phyloP scores from a whole-genome alignment of 2,329 filamentous ascomycete genomes.

The Colletotrichum aenigma region DNA sequence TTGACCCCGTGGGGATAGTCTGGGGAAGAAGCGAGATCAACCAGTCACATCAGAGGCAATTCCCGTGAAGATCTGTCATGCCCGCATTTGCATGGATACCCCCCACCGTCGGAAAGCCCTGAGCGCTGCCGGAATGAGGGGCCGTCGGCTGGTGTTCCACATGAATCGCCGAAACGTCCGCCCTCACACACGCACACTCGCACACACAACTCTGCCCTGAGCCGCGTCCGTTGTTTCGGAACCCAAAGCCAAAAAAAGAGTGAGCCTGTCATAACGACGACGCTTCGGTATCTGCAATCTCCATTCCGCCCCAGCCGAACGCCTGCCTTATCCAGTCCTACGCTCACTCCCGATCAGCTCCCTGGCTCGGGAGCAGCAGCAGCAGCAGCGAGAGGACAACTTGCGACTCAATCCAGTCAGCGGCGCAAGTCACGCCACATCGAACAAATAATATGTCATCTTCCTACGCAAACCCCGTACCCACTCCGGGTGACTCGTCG shows the following conservation, averaged over 20 bases:
- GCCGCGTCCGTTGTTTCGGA: background rate
- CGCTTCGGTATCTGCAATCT: slow-evolving; percentile 1
- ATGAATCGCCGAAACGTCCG: background rate
- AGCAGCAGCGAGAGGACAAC: background rate
- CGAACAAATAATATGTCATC: background rate
- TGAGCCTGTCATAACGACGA: background rate
- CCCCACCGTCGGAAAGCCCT: background rate
- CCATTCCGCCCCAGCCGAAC: background rate
- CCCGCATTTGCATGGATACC: background rate
- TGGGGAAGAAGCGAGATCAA: background rate
- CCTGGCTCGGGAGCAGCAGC: background rate
- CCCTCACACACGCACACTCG: background rate
- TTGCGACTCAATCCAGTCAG: background rate
- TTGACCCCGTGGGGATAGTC: background rate
- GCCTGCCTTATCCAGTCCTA: background rate
- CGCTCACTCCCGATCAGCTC: background rate
- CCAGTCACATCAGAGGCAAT: background rate
- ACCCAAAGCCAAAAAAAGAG: background rate
- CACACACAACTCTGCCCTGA: background rate
- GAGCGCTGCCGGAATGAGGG: background rate
- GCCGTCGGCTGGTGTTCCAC: background rate
- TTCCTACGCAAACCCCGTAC: background rate
- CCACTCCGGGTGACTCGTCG: background rate
- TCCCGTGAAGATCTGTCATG: background rate
- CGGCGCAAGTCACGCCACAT: background rate